These are phyloP conservation scores for Fusarium coffeatum DNA, from an alignment of 2,329 filamentous ascomycete species.

Conservation along the genomic window DNA sequence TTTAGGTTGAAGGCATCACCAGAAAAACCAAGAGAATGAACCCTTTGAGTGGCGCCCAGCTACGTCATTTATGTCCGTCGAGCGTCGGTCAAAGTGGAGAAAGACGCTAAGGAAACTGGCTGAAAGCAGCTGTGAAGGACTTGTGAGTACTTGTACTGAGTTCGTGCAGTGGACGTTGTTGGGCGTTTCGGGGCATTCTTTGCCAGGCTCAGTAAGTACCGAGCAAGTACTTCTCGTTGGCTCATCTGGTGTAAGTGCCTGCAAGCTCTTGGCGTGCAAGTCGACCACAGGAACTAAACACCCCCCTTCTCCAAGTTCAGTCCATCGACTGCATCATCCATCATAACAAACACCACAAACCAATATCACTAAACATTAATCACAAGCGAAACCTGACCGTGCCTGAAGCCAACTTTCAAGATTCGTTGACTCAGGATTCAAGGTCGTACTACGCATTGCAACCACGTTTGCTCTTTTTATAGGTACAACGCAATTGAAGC, in stretches of 20 bases:
- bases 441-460: neutral
- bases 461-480: conserved; percentile 8
- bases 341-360: conserved; percentile 24
- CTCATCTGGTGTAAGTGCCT: conserved; percentile 37
- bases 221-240: conserved; percentile 1
- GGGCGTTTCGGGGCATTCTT: neutral
- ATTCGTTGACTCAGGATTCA: neutral
- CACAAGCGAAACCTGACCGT: neutral
- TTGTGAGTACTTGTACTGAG: neutral
- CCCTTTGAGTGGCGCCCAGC: conserved; percentile 22
- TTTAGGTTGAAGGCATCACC: conserved; percentile 36
- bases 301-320: conserved; percentile 23
- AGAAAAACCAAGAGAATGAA: conserved; percentile 20
- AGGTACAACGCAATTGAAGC: conserved; percentile 1
- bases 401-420: neutral
- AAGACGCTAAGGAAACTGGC: conserved; percentile 24
- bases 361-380: conserved; percentile 22
- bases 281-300: conserved; percentile 4
- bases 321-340: conserved; percentile 36
- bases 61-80: conserved; percentile 36
- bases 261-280: conserved; percentile 32
- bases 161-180: too few relatives aligned
- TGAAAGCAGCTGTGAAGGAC: conserved; percentile 24
- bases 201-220: neutral
- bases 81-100: conserved; percentile 24